Base-by-base conservation (phyloP, 1,284 basidiomycete genomes). In the Acaromyces ingoldii region DNA sequence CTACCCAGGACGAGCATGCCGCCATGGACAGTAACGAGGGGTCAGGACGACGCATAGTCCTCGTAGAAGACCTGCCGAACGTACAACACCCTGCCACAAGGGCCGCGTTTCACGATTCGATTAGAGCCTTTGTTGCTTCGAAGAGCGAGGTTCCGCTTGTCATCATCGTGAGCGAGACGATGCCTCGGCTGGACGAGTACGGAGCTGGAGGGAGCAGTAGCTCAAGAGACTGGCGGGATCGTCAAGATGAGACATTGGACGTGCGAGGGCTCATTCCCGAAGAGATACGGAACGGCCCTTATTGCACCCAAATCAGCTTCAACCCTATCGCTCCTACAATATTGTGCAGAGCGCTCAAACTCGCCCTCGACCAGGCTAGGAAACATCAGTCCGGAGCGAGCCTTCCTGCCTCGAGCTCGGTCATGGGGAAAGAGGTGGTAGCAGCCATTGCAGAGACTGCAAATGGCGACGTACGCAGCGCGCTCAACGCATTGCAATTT, bases 1-100 rank as follows among this genome's bases (percentile, higher is more conserved):
- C n/a, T n/a, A n/a, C n/a, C n/a, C n/a, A n/a, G n/a, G n/a, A n/a
- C n/a, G n/a, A n/a, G n/a, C n/a, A n/a, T n/a, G n/a, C n/a, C n/a
- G n/a, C n/a, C n/a, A n/a, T n/a, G n/a, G n/a, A n/a, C 49, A 10
- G 17, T 7, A 4, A 21, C 34, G 10, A 21, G 26, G 15, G 30
- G 31, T 4, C n/a, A n/a, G n/a, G n/a, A n/a, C 63, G 68, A 11
- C 67, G 64, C 13, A 42, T 93, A 4, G 82, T 98, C 45, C 82
- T 98, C 6, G 79, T 98, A 6, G 91, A 96, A 74, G 89, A 96
- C 56, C 80, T 97, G 2, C 93, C 93, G 0, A 96, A 97, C 70
- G 81, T 97, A 37, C 76, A 81, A 1, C 75, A 77, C 52, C 39
- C 44, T 6, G 78, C 81, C 2, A 92, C 88, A 0, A 85, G 86